Percentiles rank a stretch among this genome's conserved stretches.
Conservation (phyloP, 2,329 filamentous ascomycete species). For the Hypoxylon sp. region DNA sequence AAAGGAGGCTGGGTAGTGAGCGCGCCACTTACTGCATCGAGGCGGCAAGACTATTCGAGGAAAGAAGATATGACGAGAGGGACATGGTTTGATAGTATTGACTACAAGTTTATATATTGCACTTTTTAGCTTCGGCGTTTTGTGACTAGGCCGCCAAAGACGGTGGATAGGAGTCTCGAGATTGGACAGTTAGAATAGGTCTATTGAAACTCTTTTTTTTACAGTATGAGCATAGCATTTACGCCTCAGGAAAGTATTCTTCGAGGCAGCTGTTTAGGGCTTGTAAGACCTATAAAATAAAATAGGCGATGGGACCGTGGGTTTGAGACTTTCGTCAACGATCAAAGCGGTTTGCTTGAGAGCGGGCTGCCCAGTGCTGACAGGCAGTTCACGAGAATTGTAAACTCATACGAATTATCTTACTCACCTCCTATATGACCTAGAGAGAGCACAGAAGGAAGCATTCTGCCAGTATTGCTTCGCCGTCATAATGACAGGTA, state of each 20-base stretch:
- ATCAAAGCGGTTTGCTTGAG: not conserved
- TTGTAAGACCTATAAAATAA: not conserved
- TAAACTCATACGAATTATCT: not conserved
- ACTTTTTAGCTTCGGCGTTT: conserved; percentile 41
- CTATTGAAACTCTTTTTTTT: conserved; percentile 25
- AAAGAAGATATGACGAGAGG: conserved; percentile 56
- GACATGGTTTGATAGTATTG: conserved; percentile 50
- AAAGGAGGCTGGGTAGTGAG: conserved; percentile 76
- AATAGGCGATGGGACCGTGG: not conserved
- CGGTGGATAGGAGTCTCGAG: conserved; percentile 41
- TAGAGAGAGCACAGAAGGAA: not conserved
- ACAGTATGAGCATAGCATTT: not conserved
- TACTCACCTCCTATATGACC: not conserved
- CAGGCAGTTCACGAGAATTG: not conserved
- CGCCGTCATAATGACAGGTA: not conserved
- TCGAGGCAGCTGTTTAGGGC: not conserved
- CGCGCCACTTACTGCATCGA: conserved; percentile 89
- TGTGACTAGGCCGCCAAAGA: conserved; percentile 29
- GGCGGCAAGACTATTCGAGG: conserved; percentile 88
- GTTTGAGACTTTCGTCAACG: not conserved
- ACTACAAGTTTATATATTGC: conserved; percentile 27
- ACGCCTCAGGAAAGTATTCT: not conserved
- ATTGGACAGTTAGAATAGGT: conserved; percentile 44
- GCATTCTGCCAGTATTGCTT: not conserved
- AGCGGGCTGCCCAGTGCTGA: not conserved